Conservation (phyloP, 495 filamentous ascomycete species). For the Xylaria flabelliformis region DNA sequence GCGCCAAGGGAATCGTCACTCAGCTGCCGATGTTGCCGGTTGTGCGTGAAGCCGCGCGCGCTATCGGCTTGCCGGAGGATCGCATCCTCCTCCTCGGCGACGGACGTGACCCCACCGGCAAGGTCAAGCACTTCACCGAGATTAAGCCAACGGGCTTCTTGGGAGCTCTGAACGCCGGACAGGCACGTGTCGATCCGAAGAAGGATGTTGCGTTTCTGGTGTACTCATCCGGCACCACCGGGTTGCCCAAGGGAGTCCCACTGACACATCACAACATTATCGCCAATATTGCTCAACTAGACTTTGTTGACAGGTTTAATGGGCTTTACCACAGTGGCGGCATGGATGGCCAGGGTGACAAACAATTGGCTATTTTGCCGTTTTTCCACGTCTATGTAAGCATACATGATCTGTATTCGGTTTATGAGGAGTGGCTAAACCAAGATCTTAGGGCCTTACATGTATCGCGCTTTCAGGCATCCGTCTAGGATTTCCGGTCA, state of each 20-base stretch:
- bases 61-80: slow-evolving; percentile 68
- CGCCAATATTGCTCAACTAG: slow-evolving; percentile 64
- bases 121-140: slow-evolving; percentile 77
- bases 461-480: slow-evolving; percentile 51
- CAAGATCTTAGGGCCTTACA: slow-evolving; percentile 38
- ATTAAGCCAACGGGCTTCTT: slow-evolving; percentile 65
- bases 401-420: slow-evolving; percentile 46
- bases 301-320: slow-evolving; percentile 57
- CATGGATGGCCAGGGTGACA: slow-evolving; percentile 68
- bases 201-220: slow-evolving; percentile 72
- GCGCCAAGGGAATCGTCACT: slow-evolving; percentile 79
- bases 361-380: slow-evolving; percentile 78
- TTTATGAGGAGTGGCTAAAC: slow-evolving; percentile 12
- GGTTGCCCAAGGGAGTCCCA: slow-evolving; percentile 92
- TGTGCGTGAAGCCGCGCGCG: slow-evolving; percentile 69
- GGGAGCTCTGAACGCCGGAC: slow-evolving; percentile 37
- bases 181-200: slow-evolving; percentile 55
- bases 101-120: slow-evolving; percentile 62
- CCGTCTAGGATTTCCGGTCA: slow-evolving; percentile 68
- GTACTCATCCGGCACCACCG: slow-evolving; percentile 91
- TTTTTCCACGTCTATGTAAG: slow-evolving; percentile 89
- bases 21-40: slow-evolving; percentile 63
- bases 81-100: slow-evolving; percentile 83
- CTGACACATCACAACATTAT: slow-evolving; percentile 83
- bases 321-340: slow-evolving; percentile 65